Conservation (phyloP, 371 early-diverging fungal genomes). For the Dichotomocladium elegans region DNA sequence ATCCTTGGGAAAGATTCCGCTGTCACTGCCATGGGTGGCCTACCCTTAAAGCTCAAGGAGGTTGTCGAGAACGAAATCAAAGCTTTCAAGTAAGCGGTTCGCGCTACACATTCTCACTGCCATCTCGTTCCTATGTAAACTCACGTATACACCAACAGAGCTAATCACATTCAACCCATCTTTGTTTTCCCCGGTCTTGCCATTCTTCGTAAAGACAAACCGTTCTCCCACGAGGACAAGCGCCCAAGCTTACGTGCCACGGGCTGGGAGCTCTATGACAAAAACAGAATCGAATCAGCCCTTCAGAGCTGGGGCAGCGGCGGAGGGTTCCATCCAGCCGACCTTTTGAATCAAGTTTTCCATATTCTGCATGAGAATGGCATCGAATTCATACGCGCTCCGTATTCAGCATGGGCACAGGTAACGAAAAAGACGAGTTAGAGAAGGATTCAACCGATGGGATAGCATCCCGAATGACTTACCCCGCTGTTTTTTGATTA, state of each 20-base stretch:
- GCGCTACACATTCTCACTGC: neutral
- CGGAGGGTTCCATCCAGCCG: conserved; percentile 55
- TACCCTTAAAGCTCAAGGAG: conserved; percentile 53
- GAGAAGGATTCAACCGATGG: neutral
- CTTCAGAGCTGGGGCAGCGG: conserved; percentile 54
- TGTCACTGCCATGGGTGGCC: conserved; percentile 73
- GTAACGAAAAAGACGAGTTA: conserved; percentile 20
- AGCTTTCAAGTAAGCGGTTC: conserved; percentile 48
- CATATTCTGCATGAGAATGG: conserved; percentile 61
- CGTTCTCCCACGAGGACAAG: conserved; percentile 62
- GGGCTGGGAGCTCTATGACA: conserved; percentile 73
- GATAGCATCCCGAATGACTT: neutral
- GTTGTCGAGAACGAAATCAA: conserved; percentile 66
- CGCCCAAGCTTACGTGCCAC: conserved; percentile 59
- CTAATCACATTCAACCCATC: conserved; percentile 62
- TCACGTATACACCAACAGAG: conserved; percentile 21
- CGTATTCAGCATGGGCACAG: conserved; percentile 82
- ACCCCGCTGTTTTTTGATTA: no score
- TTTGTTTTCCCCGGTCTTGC: conserved; percentile 79
- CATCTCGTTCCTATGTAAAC: neutral
- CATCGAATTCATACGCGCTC: conserved; percentile 77
- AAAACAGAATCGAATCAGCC: conserved; percentile 61
- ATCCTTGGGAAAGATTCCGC: conserved; percentile 56
- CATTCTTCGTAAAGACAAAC: conserved; percentile 69
- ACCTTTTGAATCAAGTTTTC: conserved; percentile 67